A percentile compares a stretch with the other conserved stretches of the same genome.
Conservation (phyloP, 768 basidiomycete genomes). For the Galerina sulciceps region DNA sequence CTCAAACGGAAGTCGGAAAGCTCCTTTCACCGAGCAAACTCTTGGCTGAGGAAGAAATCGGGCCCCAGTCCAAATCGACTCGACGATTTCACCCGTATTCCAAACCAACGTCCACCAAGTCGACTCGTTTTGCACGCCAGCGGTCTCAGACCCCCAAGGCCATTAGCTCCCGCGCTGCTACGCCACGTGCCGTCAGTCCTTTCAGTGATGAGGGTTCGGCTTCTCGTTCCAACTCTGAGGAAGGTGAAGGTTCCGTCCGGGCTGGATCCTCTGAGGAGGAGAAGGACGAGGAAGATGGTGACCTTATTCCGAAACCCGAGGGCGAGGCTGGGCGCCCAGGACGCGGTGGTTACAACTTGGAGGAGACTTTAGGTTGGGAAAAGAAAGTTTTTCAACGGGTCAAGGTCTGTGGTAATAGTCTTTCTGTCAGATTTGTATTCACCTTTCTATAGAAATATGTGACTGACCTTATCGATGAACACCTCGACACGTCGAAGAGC, state of each 20-base stretch:
- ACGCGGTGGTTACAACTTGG: slow-evolving; percentile 27
- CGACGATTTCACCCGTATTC: not conserved
- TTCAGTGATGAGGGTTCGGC: no score
- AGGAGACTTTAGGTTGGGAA: slow-evolving; percentile 23
- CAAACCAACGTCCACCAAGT: not conserved
- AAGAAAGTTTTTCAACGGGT: slow-evolving; percentile 15
- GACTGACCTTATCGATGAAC: not conserved
- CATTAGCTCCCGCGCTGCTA: no score
- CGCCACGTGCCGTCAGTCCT: no score
- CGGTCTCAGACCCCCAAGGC: no score
- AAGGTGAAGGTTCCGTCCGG: not conserved
- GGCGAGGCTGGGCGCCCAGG: slow-evolving; percentile 26
- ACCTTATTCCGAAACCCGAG: slow-evolving; percentile 26
- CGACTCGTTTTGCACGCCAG: no score
- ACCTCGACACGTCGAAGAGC: not conserved
- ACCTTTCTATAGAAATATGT: not conserved
- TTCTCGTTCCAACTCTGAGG: no score
- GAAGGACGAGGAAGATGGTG: not conserved
- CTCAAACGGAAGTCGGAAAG: slow-evolving; percentile 16
- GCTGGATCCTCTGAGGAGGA: not conserved
- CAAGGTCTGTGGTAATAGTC: slow-evolving; percentile 19
- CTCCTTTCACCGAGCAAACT: not conserved
- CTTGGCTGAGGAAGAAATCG: slow-evolving; percentile 12
- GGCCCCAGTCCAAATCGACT: not conserved
- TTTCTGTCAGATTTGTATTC: not conserved